Evolutionary conservation across 805 yeast species (phyloP).

Genomic region (Sporopachydermia lactativora): DNA sequence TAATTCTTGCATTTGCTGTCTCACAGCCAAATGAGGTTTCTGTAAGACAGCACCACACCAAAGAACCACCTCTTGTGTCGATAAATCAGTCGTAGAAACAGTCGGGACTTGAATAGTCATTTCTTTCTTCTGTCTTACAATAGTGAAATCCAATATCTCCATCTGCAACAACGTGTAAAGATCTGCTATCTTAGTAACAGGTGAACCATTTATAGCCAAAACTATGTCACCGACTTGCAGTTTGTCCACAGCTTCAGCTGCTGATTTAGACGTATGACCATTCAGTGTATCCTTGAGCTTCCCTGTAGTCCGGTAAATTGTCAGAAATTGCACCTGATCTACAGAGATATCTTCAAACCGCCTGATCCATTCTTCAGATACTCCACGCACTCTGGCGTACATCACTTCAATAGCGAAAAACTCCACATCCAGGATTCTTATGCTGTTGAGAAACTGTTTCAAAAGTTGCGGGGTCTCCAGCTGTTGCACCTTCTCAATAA

Average conservation of each 20-base stretch:
- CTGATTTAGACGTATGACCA: not conserved
- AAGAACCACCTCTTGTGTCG: conserved; percentile 51
- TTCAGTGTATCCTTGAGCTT: conserved; percentile 12
- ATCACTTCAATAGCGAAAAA: conserved; percentile 52
- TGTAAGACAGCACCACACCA: conserved; percentile 84
- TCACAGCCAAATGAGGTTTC: conserved; percentile 84
- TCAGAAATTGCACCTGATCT: conserved; percentile 60
- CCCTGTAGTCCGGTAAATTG: conserved; percentile 54
- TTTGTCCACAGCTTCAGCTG: conserved; percentile 16
- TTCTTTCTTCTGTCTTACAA: conserved; percentile 60
- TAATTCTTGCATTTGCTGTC: conserved; percentile 62
- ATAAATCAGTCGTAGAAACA: conserved; percentile 37
- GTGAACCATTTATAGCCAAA: conserved; percentile 48
- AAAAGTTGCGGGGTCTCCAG: conserved; percentile 28
- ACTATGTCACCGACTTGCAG: conserved; percentile 58
- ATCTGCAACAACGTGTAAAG: conserved; percentile 29
- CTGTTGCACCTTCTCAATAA: conserved; percentile 38
- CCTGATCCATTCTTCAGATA: conserved; percentile 69
- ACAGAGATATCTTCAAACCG: conserved; percentile 46
- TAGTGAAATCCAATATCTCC: conserved; percentile 36
- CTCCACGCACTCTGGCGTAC: conserved; percentile 78
- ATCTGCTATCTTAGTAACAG: conserved; percentile 56
- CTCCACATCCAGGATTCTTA: conserved; percentile 68
- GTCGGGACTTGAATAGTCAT: conserved; percentile 51
- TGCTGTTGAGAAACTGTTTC: conserved; percentile 4